Evolutionary conservation across 2,329 filamentous ascomycete species (phyloP).

Genomic region (Leptoxyphium fumago): DNA sequence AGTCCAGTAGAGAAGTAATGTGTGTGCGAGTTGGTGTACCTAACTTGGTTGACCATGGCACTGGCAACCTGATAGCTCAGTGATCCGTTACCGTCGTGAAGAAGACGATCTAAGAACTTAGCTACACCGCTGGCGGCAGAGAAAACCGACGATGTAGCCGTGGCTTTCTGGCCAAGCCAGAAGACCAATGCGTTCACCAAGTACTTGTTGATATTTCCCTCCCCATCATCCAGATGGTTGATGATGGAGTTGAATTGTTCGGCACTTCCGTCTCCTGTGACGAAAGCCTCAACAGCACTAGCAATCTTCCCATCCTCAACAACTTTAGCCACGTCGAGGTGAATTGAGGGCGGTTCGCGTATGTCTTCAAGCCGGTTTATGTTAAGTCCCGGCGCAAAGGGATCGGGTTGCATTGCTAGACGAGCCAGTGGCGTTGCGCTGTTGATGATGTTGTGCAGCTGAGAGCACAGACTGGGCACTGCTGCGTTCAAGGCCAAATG

Average conservation of each 20-base stretch:
- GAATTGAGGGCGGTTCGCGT: constrained; percentile 49
- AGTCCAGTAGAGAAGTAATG: constrained; percentile 83
- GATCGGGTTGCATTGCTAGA: constrained; percentile 54
- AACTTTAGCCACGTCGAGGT: constrained; percentile 45
- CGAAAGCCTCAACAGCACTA: constrained; percentile 35
- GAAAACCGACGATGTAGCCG: constrained; percentile 48
- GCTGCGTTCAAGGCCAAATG: constrained; percentile 68
- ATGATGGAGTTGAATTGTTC: constrained; percentile 65
- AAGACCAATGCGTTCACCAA: constrained; percentile 73
- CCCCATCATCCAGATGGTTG: constrained; percentile 51
- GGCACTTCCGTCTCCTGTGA: constrained; percentile 36
- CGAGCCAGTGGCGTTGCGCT: constrained; percentile 60
- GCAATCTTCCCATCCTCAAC: constrained; percentile 38
- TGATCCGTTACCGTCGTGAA: constrained; percentile 60
- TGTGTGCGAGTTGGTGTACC: constrained; percentile 78
- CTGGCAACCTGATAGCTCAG: constrained; percentile 71
- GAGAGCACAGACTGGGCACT: constrained; percentile 70
- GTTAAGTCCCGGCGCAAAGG: constrained; percentile 58
- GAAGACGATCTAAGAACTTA: constrained; percentile 58
- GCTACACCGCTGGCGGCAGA: constrained; percentile 51
- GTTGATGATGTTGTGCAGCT: constrained; percentile 77
- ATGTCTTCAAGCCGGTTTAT: constrained; percentile 64
- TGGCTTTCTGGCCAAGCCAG: constrained; percentile 62
- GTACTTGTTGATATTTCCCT: constrained; percentile 26
- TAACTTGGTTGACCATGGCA: constrained; percentile 80